Conservation (phyloP, 2,329 filamentous ascomycete genomes). For the Cladosporium phlei region DNA sequence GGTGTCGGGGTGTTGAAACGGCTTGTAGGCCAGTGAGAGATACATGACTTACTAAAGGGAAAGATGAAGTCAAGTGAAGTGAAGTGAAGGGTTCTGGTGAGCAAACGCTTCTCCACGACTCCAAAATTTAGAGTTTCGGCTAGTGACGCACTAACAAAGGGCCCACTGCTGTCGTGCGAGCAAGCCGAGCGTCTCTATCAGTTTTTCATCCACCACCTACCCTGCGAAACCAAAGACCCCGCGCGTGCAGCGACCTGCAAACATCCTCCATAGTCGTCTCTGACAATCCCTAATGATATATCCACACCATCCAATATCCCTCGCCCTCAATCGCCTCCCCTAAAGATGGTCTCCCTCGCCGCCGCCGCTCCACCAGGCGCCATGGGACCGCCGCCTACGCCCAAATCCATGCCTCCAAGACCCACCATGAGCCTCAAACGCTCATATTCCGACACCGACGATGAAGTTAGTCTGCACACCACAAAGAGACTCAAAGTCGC, state of each 20-base stretch:
- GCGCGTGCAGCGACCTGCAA: not conserved
- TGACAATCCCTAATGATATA: slow-evolving; percentile 9
- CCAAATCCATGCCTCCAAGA: slow-evolving; percentile 23
- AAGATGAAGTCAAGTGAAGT: too few relatives aligned
- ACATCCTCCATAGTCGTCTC: slow-evolving; percentile 1
- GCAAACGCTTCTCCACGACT: too few relatives aligned
- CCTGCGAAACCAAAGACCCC: not conserved
- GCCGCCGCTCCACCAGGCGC: slow-evolving; percentile 19
- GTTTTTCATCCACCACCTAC: slow-evolving; percentile 3
- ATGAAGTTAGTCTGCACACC: slow-evolving; percentile 33
- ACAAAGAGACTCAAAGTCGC: slow-evolving; percentile 47
- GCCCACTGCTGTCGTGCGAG: too few relatives aligned
- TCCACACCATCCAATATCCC: not conserved
- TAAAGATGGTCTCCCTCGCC: slow-evolving; percentile 32
- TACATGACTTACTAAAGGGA: too few relatives aligned
- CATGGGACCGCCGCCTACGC: slow-evolving; percentile 32
- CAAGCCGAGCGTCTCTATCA: slow-evolving; percentile 3
- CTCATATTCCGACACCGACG: slow-evolving; percentile 34
- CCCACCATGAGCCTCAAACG: slow-evolving; percentile 33
- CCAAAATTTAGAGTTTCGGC: too few relatives aligned
- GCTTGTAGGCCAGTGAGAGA: too few relatives aligned
- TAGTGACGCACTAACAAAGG: too few relatives aligned
- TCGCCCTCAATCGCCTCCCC: not conserved
- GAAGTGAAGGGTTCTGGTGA: too few relatives aligned
- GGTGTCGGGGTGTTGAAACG: too few relatives aligned